These are phyloP conservation scores for Croton setiger DNA, from an alignment of 441 rosid species.

Conservation along the genomic window DNA sequence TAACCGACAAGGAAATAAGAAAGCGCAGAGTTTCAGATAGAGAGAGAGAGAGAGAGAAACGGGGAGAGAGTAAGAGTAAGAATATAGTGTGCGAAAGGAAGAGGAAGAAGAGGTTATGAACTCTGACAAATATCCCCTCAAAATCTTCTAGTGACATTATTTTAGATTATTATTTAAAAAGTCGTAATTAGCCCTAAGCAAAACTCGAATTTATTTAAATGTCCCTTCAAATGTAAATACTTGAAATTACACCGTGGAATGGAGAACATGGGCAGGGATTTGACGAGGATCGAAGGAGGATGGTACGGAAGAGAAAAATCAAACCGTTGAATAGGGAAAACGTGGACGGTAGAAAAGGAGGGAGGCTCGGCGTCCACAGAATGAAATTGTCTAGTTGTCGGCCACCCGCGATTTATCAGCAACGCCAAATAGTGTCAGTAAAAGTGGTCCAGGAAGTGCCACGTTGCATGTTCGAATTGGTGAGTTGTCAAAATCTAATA, in stretches of 20 bases:
- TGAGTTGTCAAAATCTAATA: conserved; percentile 10
- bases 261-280: not conserved
- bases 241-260: not conserved
- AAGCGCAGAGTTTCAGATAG: not conserved
- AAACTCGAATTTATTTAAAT: not conserved
- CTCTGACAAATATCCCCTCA: conserved; percentile 39
- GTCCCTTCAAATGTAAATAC: not conserved
- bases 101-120: conserved; percentile 16
- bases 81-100: not conserved
- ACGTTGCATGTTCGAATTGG: conserved; percentile 32
- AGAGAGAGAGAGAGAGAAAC: not conserved
- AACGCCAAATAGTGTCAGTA: conserved; percentile 20
- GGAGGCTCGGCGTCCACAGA: conserved; percentile 43
- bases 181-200: conserved; percentile 20
- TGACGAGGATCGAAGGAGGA: not conserved
- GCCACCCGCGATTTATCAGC: conserved; percentile 65
- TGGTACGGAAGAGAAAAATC: conserved; percentile 11
- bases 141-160: conserved; percentile 22
- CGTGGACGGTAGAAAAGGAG: conserved; percentile 38
- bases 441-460: conserved; percentile 32
- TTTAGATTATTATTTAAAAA: not conserved
- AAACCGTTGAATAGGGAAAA: conserved; percentile 27
- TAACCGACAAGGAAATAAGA: not conserved
- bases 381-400: conserved; percentile 66
- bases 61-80: not conserved